Base-by-base conservation (phyloP, 106 monocot species). In the Dactylorhiza incarnata region DNA sequence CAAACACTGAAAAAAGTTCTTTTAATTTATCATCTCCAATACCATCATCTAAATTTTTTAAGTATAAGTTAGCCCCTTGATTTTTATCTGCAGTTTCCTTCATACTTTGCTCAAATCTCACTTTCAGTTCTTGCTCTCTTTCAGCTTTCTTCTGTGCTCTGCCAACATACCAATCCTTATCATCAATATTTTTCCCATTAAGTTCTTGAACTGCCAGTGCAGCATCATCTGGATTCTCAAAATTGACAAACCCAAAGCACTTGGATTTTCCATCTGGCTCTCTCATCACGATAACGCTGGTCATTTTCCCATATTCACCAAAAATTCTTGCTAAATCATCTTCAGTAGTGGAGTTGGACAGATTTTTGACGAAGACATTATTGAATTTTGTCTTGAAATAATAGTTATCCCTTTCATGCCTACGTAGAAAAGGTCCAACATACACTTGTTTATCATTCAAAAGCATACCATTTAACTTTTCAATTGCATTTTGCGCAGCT, bases 311-410 rank as follows among this genome's bases (percentile, higher is more conserved):
- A 83, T 61, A 83, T 54, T 89, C 81, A 47, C 81, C 88, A 89
- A 88, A 88, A 59, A 68, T 17, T 52, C 74, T 71, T 48, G 69
- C 75, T 20, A 89, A 70, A 67, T 83, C 77, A 10, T 89, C 85
- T 49, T 89, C 82, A 16, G 85, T 89, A 11, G 81, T 83, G 0
- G 73, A 70, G 7, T 81, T 86, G 0, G 81, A 85, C 9, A 89
- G 79, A 74, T 89, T 89, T 69, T 89, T 89, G 12, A 89, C 89
- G 81, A 81, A 89, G 6, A 85, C 88, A 79, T 89, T 89, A 75
- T 66, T 78, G 61, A 83, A 85, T 50, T 74, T 82, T 16, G 73
- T 43, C 59, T 72, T 82, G 76, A 48, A 71, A 7, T 43, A 73
- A 71, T 83, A 11, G 65, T 81, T 89, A 0, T 89, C 85, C 67